A percentile compares a stretch with the other conserved stretches of the same genome.
Evolutionary conservation across 2,329 filamentous ascomycete species (phyloP).

Genomic region (Ophiostoma populinum): DNA sequence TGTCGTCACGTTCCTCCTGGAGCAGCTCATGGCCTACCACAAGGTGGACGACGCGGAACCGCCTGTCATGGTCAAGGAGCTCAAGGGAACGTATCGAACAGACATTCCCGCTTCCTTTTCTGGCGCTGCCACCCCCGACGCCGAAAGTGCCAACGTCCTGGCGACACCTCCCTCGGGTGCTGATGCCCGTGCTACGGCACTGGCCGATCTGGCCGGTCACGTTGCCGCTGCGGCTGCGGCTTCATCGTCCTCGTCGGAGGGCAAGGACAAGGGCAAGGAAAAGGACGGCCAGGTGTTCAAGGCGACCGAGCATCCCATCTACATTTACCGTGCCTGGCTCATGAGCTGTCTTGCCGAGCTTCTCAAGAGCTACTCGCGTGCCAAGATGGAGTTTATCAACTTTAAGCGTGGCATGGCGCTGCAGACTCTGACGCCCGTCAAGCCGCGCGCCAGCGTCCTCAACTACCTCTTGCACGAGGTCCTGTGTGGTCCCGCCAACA

Average conservation of each 20-base stretch:
- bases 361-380: constrained; percentile 77
- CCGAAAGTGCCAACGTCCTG: neutral
- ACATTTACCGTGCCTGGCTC: constrained; percentile 89
- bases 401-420: constrained; percentile 85
- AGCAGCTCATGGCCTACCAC: constrained; percentile 78
- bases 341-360: constrained; percentile 85
- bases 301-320: constrained; percentile 83
- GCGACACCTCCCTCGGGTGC: neutral
- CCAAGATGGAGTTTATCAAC: constrained; percentile 98
- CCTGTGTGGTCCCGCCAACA: constrained; percentile 41
- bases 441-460: constrained; percentile 78
- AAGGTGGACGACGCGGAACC: constrained; percentile 78
- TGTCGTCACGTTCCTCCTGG: constrained; percentile 85
- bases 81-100: neutral
- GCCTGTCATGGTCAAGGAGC: constrained; percentile 9
- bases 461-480: constrained; percentile 85
- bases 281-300: constrained; percentile 69
- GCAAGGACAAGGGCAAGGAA: constrained; percentile 11
- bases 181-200: neutral
- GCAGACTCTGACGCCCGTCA: constrained; percentile 73
- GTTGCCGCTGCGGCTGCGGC: neutral
- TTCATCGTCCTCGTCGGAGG: neutral
- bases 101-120: constrained; percentile 4
- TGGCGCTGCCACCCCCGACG: neutral
- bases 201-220: neutral